Evolutionary conservation across 345 rosid species (phyloP).

Genomic region (Populus davidiana): DNA sequence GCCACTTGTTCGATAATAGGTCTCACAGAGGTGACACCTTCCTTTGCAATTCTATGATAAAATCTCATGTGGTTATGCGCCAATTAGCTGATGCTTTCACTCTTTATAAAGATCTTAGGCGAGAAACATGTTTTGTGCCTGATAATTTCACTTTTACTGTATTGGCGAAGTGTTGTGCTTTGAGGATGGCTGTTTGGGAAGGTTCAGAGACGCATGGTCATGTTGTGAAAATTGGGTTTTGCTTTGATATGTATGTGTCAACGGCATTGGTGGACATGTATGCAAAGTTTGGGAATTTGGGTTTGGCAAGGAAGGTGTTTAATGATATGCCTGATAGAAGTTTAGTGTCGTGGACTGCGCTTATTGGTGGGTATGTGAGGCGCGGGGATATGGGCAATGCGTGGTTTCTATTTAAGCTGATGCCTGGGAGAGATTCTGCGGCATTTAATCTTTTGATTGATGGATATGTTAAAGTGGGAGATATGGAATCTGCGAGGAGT

Average conservation of each 20-base stretch:
- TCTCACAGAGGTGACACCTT: slow-evolving; percentile 51
- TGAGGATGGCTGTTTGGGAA: slow-evolving; percentile 36
- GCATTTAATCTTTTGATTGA: slow-evolving; percentile 58
- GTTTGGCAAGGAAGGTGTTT: slow-evolving; percentile 46
- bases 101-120: slow-evolving; percentile 50
- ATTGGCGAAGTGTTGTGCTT: slow-evolving; percentile 50
- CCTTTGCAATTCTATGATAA: slow-evolving; percentile 71
- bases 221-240: slow-evolving; percentile 50
- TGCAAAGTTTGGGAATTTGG: slow-evolving; percentile 48
- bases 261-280: slow-evolving; percentile 72
- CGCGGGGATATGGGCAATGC: slow-evolving; percentile 50
- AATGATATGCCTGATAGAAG: slow-evolving; percentile 64
- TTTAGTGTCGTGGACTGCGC: slow-evolving; percentile 72
- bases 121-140: slow-evolving; percentile 44
- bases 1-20: slow-evolving; percentile 50
- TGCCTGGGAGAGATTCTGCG: slow-evolving; percentile 57
- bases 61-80: slow-evolving; percentile 41
- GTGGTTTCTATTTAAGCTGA: slow-evolving; percentile 43
- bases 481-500: slow-evolving; percentile 49
- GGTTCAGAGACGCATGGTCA: slow-evolving; percentile 56
- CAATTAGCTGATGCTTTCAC: slow-evolving; percentile 40
- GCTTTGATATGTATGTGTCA: slow-evolving; percentile 56
- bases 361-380: slow-evolving; percentile 57
- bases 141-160: slow-evolving; percentile 58
- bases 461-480: slow-evolving; percentile 64